A percentile compares a stretch with the other conserved stretches of the same genome.
phyloP scores from a whole-genome alignment of 257 asterid species.

The Catharanthus roseus region DNA sequence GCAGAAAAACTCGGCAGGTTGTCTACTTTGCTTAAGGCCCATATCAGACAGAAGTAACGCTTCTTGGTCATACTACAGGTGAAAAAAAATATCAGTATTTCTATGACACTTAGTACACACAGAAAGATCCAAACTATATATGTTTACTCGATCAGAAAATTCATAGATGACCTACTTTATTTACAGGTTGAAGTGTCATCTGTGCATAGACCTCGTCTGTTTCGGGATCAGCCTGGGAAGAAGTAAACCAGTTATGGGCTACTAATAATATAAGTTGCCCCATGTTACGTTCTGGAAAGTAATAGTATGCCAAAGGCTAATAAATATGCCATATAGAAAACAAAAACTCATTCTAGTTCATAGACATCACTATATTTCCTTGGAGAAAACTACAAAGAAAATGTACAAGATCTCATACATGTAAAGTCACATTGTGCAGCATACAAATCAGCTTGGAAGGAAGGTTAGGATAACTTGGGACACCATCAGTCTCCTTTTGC shows the following conservation, averaged over 20 bases:
- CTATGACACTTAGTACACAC: neutral
- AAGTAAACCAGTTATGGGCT: constrained; percentile 1
- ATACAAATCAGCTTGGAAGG: constrained; percentile 82
- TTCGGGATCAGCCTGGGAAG: constrained; percentile 83
- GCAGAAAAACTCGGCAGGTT: constrained; percentile 90
- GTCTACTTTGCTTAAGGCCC: constrained; percentile 73
- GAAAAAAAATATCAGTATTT: constrained; percentile 12
- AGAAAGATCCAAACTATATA: neutral
- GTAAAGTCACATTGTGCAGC: constrained; percentile 89
- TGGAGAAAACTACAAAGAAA: constrained; percentile 2
- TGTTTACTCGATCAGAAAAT: neutral
- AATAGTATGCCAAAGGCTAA: neutral
- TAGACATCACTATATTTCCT: neutral
- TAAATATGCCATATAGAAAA: neutral
- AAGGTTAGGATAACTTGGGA: constrained; percentile 94
- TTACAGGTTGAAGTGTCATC: constrained; percentile 96
- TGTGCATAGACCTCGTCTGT: constrained; percentile 98
- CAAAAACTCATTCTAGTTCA: neutral
- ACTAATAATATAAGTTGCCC: neutral
- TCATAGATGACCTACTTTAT: constrained; percentile 37
- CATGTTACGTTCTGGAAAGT: neutral
- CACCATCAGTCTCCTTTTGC: constrained; percentile 79
- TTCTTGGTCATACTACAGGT: constrained; percentile 77
- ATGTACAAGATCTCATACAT: constrained; percentile 42
- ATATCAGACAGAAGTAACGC: constrained; percentile 77